These are phyloP conservation scores for Alternaria sp. DNA, from an alignment of 2,329 filamentous ascomycete genomes.

Conservation along the genomic window DNA sequence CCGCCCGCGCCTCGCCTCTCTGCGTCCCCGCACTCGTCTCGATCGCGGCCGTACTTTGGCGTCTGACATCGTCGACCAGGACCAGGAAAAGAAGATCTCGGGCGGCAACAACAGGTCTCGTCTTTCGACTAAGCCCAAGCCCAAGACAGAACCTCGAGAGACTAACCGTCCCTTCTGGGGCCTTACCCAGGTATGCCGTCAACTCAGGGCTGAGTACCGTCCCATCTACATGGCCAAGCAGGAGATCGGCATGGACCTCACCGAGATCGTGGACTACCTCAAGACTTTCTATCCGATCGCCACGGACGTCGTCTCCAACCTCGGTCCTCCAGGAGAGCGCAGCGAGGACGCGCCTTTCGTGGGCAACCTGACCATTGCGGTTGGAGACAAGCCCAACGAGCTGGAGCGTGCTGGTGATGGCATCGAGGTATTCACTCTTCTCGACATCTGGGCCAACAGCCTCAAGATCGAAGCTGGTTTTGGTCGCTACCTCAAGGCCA, in stretches of 20 bases:
- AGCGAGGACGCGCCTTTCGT: slow-evolving; percentile 25
- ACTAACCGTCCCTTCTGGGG: slow-evolving; percentile 34
- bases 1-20: slow-evolving; percentile 31
- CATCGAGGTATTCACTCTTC: slow-evolving; percentile 30
- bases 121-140: background rate
- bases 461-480: slow-evolving; percentile 38
- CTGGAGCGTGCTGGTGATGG: slow-evolving; percentile 18
- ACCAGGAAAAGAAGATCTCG: slow-evolving; percentile 15
- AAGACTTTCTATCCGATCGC: slow-evolving; percentile 28
- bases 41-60: slow-evolving; percentile 22
- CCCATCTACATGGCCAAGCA: slow-evolving; percentile 31
- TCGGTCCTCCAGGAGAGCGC: slow-evolving; percentile 3
- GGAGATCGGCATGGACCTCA: slow-evolving; percentile 38
- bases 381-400: slow-evolving; percentile 18
- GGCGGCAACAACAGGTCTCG: background rate
- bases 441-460: slow-evolving; percentile 40
- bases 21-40: slow-evolving; percentile 31
- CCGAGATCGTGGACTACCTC: slow-evolving; percentile 25
- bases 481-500: slow-evolving; percentile 29
- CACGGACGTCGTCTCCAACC: background rate
- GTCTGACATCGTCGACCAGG: slow-evolving; percentile 21
- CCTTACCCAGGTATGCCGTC: slow-evolving; percentile 34
- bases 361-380: slow-evolving; percentile 39
- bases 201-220: slow-evolving; percentile 35
- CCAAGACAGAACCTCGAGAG: slow-evolving; percentile 12